These are phyloP conservation scores for Atkinsonella hypoxylon DNA, from an alignment of 2,329 filamentous ascomycete species.

Conservation along the genomic window DNA sequence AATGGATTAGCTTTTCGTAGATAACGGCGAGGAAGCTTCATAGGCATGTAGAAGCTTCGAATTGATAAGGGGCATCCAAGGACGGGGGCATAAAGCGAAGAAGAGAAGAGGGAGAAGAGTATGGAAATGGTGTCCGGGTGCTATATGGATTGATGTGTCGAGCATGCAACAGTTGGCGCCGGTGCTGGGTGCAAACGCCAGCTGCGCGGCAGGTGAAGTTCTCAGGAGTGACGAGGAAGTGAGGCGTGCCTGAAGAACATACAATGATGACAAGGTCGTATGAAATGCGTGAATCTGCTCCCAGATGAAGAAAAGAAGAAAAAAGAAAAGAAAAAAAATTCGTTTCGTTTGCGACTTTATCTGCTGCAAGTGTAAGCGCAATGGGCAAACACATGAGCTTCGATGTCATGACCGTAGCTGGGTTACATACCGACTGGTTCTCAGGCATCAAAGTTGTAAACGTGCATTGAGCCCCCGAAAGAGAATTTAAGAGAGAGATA, in stretches of 20 bases:
- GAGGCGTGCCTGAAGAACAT: not conserved
- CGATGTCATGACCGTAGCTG: no score
- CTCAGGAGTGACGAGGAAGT: not conserved
- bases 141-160: slow-evolving; percentile 12
- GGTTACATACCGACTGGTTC: no score
- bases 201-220: not conserved
- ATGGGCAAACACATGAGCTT: no score
- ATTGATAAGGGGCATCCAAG: not conserved
- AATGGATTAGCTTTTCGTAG: not conserved
- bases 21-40: not conserved
- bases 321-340: no score
- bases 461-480: no score
- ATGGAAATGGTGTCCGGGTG: not conserved
- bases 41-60: no score
- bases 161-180: not conserved
- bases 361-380: no score
- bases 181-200: not conserved
- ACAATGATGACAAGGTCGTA: not conserved
- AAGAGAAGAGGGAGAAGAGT: not conserved
- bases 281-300: not conserved
- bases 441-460: no score
- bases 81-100: not conserved
- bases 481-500: no score
- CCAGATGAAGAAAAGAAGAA: no score
- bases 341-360: no score